Percentiles rank a stretch among this genome's conserved stretches.
phyloP scores from a whole-genome alignment of 1,284 basidiomycete genomes.

The Rhodotorula sp. region DNA sequence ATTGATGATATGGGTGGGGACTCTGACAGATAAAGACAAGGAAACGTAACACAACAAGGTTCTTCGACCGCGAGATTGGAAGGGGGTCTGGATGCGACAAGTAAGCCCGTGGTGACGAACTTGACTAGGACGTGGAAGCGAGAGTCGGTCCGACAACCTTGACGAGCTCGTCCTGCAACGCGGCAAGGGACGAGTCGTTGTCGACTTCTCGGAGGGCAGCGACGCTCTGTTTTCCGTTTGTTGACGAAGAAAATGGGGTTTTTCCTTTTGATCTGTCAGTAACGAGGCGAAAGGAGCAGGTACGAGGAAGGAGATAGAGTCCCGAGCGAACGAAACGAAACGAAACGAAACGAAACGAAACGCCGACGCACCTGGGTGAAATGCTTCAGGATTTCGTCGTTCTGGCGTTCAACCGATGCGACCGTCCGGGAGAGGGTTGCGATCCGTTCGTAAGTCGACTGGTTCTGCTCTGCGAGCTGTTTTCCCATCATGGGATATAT shows the following conservation, averaged over 20 bases:
- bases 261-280: too few relatives aligned
- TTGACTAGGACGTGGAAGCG: background rate
- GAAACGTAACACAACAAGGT: too few relatives aligned
- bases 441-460: conserved; percentile 4
- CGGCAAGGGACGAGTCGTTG: background rate
- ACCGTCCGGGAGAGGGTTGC: background rate
- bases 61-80: too few relatives aligned
- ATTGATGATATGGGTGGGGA: too few relatives aligned
- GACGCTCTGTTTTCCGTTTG: background rate
- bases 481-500: too few relatives aligned
- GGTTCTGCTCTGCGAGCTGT: conserved; percentile 24
- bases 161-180: conserved; percentile 19
- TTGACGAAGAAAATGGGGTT: too few relatives aligned
- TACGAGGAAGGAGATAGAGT: too few relatives aligned
- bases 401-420: conserved; percentile 11
- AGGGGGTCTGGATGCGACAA: too few relatives aligned
- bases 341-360: background rate
- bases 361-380: conserved; percentile 12
- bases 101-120: too few relatives aligned
- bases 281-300: too few relatives aligned
- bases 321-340: too few relatives aligned
- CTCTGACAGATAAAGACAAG: too few relatives aligned
- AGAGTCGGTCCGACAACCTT: conserved; percentile 5
- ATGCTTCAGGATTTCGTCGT: conserved; percentile 18
- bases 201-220: conserved; percentile 1